phyloP scores from a whole-genome alignment of 2,329 filamentous ascomycete genomes.

The Aspergillus ruber region DNA sequence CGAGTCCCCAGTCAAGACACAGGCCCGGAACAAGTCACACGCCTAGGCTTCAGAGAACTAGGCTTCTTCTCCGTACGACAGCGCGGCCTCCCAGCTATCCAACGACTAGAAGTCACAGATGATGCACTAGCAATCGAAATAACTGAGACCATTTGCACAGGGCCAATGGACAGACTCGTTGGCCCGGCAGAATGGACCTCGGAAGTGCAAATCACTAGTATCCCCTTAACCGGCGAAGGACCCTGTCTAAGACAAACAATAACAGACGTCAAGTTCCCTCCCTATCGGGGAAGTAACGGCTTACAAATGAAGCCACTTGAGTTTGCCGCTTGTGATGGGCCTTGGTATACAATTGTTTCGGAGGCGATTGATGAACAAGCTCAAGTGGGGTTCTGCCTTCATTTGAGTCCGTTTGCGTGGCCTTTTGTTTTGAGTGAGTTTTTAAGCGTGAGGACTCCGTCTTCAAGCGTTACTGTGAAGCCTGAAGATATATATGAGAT shows the following conservation, averaged over 20 bases:
- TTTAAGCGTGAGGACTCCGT: conserved; percentile 25
- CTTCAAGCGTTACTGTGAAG: conserved; percentile 16
- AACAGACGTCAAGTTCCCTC: conserved; percentile 41
- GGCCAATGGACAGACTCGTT: conserved; percentile 43
- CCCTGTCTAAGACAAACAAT: conserved; percentile 44
- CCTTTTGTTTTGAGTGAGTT: conserved; percentile 20
- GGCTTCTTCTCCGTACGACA: conserved; percentile 51
- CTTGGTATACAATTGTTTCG: conserved; percentile 34
- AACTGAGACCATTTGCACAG: conserved; percentile 51
- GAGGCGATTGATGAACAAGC: conserved; percentile 28
- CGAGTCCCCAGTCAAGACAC: conserved; percentile 26
- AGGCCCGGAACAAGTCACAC: conserved; percentile 42
- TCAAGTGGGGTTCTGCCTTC: conserved; percentile 30
- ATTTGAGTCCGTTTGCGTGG: conserved; percentile 22
- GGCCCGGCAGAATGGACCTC: conserved; percentile 33
- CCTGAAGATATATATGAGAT: conserved; percentile 43
- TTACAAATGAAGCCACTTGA: conserved; percentile 28
- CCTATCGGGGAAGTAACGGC: conserved; percentile 37
- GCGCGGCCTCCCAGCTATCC: conserved; percentile 44
- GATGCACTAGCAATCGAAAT: conserved; percentile 46
- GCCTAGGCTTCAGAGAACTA: conserved; percentile 48
- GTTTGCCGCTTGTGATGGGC: conserved; percentile 12
- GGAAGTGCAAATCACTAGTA: conserved; percentile 45
- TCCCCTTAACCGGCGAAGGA: conserved; percentile 48
- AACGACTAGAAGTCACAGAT: conserved; percentile 47